Evolutionary conservation across 2,329 filamentous ascomycete species (phyloP).

Genomic region (Pyrenophora seminiperda): DNA sequence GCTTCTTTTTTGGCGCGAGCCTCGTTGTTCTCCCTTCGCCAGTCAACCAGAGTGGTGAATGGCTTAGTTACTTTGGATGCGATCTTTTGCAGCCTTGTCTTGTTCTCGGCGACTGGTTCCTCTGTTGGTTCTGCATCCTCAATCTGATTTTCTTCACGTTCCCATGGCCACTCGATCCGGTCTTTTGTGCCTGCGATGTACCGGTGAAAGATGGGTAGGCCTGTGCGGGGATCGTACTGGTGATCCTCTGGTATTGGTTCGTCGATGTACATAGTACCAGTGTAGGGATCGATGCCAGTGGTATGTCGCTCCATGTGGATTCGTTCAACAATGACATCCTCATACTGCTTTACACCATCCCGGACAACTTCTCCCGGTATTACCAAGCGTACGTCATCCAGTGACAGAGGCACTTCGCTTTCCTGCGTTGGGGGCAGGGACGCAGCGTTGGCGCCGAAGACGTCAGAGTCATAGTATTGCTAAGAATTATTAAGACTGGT

Average conservation of each 20-base stretch:
- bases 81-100: conserved; percentile 20
- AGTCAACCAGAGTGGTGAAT: conserved; percentile 25
- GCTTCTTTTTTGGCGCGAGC: conserved; percentile 4
- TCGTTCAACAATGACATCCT: conserved; percentile 58
- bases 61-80: conserved; percentile 26
- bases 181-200: conserved; percentile 45
- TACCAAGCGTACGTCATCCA: conserved; percentile 80
- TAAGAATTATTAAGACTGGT: conserved; percentile 14
- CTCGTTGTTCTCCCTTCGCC: conserved; percentile 16
- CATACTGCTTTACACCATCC: conserved; percentile 58
- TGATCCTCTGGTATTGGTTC: conserved; percentile 35
- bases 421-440: conserved; percentile 52
- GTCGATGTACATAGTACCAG: conserved; percentile 34
- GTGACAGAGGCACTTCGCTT: conserved; percentile 64
- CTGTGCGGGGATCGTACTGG: conserved; percentile 38
- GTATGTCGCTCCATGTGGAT: conserved; percentile 40
- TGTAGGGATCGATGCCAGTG: conserved; percentile 40
- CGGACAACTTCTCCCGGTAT: conserved; percentile 63
- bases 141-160: conserved; percentile 22
- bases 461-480: conserved; percentile 51
- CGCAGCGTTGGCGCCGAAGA: conserved; percentile 36
- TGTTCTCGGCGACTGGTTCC: conserved; percentile 14
- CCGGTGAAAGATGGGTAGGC: conserved; percentile 40
- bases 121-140: conserved; percentile 10
- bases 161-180: conserved; percentile 42